A percentile compares a stretch with the other conserved stretches of the same genome.
phyloP scores from a whole-genome alignment of 2,329 filamentous ascomycete genomes.

The Penicillium fuscoglaucum region DNA sequence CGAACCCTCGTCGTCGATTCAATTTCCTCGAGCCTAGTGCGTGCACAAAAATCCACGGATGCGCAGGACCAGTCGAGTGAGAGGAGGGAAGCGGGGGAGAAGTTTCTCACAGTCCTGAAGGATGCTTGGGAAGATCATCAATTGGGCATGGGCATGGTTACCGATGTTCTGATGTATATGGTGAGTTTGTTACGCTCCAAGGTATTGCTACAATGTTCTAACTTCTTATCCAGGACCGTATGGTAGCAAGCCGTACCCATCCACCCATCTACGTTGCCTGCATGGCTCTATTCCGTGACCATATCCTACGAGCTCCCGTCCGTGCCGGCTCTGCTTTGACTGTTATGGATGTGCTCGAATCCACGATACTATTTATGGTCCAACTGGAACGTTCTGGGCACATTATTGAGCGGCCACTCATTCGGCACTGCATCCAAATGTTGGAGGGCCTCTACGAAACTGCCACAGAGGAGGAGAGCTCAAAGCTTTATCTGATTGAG shows the following conservation, averaged over 20 bases:
- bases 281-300: slow-evolving; percentile 84
- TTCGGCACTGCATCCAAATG: slow-evolving; percentile 85
- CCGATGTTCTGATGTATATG: slow-evolving; percentile 97
- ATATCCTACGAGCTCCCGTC: slow-evolving; percentile 68
- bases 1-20: slow-evolving; percentile 68
- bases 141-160: slow-evolving; percentile 92
- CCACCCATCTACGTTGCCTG: slow-evolving; percentile 80
- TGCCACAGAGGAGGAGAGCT: slow-evolving; percentile 71
- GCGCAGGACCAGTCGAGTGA: slow-evolving; percentile 69
- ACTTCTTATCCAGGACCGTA: slow-evolving; percentile 65
- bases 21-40: slow-evolving; percentile 69
- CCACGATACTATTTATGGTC: slow-evolving; percentile 85
- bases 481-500: slow-evolving; percentile 77
- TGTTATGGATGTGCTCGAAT: slow-evolving; percentile 75
- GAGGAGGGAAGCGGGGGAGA: slow-evolving; percentile 75
- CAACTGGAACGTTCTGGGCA: slow-evolving; percentile 90
- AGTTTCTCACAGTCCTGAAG: slow-evolving; percentile 74
- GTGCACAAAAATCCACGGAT: slow-evolving; percentile 48
- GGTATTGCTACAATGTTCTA: background rate
- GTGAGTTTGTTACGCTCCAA: slow-evolving; percentile 40
- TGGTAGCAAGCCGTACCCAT: slow-evolving; percentile 71
- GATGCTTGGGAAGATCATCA: slow-evolving; percentile 86
- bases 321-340: slow-evolving; percentile 43
- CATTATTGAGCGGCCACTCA: slow-evolving; percentile 76
- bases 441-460: slow-evolving; percentile 84